Percentiles rank a stretch among this genome's conserved stretches.
Evolutionary conservation across 2,329 filamentous ascomycete species (phyloP).

Genomic region (Pleomassaria siparia): DNA sequence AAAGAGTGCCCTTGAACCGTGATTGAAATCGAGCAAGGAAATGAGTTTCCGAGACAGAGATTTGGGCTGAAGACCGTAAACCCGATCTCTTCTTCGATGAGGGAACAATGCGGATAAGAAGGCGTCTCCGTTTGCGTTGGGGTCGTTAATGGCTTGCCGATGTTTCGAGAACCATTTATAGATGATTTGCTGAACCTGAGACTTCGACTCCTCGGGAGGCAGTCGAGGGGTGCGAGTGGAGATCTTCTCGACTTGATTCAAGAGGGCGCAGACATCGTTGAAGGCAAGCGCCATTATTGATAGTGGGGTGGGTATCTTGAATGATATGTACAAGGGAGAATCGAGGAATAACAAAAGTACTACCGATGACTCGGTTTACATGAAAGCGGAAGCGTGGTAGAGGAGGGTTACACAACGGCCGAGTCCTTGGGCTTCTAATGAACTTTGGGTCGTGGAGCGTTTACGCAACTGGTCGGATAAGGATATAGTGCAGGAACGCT

Average conservation of each 20-base stretch:
- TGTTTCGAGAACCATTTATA: slow-evolving; percentile 70
- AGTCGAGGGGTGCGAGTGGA: slow-evolving; percentile 45
- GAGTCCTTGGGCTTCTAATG: too few species aligned
- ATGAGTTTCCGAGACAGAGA: slow-evolving; percentile 68
- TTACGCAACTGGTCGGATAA: not conserved
- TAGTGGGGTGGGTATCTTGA: not conserved
- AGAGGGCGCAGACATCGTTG: slow-evolving; percentile 69
- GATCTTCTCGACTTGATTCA: slow-evolving; percentile 65
- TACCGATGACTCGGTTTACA: too few species aligned
- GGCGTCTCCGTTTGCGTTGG: slow-evolving; percentile 61
- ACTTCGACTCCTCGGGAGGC: slow-evolving; percentile 32
- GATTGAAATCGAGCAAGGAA: slow-evolving; percentile 65
- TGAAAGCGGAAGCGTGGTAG: too few species aligned
- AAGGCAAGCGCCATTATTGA: slow-evolving; percentile 66
- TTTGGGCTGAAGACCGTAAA: slow-evolving; percentile 68
- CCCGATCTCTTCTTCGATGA: slow-evolving; percentile 73
- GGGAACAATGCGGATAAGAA: slow-evolving; percentile 77
- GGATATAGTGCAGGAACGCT: not conserved
- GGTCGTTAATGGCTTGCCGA: slow-evolving; percentile 57
- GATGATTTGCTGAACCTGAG: slow-evolving; percentile 45
- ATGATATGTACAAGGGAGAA: not conserved
- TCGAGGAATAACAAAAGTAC: not conserved
- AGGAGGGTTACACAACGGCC: too few species aligned
- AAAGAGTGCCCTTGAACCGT: slow-evolving; percentile 62
- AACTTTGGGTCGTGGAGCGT: not conserved